These are phyloP conservation scores for Elongisporangium prolatum DNA, from an alignment of 352 stramenopile genomes.

Conservation along the genomic window DNA sequence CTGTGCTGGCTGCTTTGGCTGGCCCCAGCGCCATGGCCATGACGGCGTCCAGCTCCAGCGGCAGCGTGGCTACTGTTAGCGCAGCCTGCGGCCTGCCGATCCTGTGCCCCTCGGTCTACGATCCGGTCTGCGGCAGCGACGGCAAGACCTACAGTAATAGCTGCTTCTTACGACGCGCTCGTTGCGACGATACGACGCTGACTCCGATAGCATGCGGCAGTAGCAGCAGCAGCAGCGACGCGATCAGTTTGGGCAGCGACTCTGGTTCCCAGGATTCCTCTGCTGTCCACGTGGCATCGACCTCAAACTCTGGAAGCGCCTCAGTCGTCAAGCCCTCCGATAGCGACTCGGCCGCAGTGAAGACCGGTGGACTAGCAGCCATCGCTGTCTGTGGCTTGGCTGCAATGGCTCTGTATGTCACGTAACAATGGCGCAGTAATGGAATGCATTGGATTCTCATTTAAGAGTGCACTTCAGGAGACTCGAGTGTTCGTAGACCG, in stretches of 20 bases:
- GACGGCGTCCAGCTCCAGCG: neutral
- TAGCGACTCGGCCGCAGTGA: neutral
- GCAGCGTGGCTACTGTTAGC: neutral
- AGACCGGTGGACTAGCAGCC: neutral
- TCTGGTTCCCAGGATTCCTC: neutral
- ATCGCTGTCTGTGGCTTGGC: neutral
- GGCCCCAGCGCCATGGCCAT: neutral
- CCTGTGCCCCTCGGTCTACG: conserved; percentile 36
- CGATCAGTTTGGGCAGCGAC: neutral
- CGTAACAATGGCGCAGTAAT: neutral
- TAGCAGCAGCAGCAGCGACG: neutral
- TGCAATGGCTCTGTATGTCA: neutral
- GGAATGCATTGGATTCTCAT: neutral
- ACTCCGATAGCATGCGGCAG: neutral
- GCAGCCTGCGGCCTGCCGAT: neutral
- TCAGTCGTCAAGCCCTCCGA: neutral
- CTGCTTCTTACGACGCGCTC: conserved; percentile 33
- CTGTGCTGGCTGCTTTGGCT: neutral
- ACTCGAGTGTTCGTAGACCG: neutral
- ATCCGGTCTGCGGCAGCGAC: conserved; percentile 51
- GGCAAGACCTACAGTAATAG: conserved; percentile 48
- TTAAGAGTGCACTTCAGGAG: neutral
- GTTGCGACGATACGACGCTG: conserved; percentile 26
- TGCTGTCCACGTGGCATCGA: neutral
- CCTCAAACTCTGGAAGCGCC: neutral